Evolutionary conservation across 495 filamentous ascomycete genomes (phyloP).

Genomic region (Pseudotulostoma volvatum): DNA sequence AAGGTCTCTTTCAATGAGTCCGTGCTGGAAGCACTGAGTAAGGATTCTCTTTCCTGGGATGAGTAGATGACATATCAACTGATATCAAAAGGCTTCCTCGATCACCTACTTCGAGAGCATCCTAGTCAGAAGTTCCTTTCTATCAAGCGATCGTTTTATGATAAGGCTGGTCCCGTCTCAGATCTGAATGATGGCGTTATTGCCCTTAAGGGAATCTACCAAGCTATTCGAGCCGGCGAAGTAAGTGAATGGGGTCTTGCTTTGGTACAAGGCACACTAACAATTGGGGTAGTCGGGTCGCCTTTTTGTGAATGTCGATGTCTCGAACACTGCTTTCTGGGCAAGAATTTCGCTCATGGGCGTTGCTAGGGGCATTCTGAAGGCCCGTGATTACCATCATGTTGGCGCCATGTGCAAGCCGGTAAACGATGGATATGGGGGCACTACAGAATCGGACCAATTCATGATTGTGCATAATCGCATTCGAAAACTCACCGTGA

Average conservation of each 20-base stretch:
- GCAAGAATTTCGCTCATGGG: conserved; percentile 18
- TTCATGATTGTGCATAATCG: conserved; percentile 24
- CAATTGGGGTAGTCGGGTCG: conserved; percentile 24
- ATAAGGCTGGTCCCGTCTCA: conserved; percentile 20
- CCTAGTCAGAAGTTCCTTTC: conserved; percentile 46
- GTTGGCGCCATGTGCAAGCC: conserved; percentile 9
- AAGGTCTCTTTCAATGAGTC: conserved; percentile 39
- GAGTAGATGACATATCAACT: no score
- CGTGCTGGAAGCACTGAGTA: conserved; percentile 65
- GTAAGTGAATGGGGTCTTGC: conserved; percentile 18
- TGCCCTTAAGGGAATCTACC: conserved; percentile 72
- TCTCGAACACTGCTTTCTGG: conserved; percentile 26
- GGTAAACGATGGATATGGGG: conserved; percentile 10
- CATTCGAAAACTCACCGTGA: conserved; percentile 49
- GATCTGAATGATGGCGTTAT: conserved; percentile 43
- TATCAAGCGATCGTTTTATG: conserved; percentile 63
- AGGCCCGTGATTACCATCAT: conserved; percentile 10
- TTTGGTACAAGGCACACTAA: conserved; percentile 4
- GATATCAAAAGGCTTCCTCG: conserved; percentile 48
- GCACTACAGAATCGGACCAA: conserved; percentile 6
- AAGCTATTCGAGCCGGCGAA: conserved; percentile 53
- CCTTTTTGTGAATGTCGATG: conserved; percentile 65
- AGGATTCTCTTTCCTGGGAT: conserved; percentile 10
- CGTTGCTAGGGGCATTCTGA: conserved; percentile 13
- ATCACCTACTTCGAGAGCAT: conserved; percentile 67